Evolutionary conservation across 106 monocot species (phyloP).

Genomic region (Dendrobium catenatum): DNA sequence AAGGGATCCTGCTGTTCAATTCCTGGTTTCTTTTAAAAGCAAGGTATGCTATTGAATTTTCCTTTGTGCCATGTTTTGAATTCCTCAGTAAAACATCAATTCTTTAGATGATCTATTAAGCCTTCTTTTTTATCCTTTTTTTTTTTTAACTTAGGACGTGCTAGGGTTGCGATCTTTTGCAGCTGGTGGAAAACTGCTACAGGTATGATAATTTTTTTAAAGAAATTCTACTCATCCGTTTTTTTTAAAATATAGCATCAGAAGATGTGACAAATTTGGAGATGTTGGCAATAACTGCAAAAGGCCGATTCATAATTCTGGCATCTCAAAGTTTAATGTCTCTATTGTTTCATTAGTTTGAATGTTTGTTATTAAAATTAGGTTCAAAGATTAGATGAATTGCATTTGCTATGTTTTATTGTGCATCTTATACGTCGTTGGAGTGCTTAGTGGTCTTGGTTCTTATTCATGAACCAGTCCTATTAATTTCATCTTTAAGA

Average conservation of each 20-base stretch:
- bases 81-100: neutral
- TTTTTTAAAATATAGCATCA: neutral
- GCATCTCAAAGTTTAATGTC: neutral
- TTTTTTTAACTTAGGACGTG: constrained; percentile 36
- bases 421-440: too few species aligned
- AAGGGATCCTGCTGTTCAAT: constrained; percentile 93
- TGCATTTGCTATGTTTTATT: too few species aligned
- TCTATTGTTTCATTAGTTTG: neutral
- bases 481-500: too few species aligned
- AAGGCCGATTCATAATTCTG: neutral
- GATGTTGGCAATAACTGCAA: neutral
- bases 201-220: constrained; percentile 31
- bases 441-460: too few species aligned
- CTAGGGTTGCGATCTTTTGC: constrained; percentile 84
- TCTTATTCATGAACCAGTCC: too few species aligned
- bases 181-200: constrained; percentile 89
- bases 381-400: neutral
- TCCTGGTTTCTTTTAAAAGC: constrained; percentile 65
- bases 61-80: neutral
- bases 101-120: neutral
- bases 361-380: neutral
- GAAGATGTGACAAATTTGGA: neutral
- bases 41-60: constrained; percentile 40
- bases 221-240: neutral
- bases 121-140: neutral